A percentile compares a stretch with the other conserved stretches of the same genome.
Conservation (phyloP, 2,329 filamentous ascomycete genomes). For the Colletotrichum eremochloae region DNA sequence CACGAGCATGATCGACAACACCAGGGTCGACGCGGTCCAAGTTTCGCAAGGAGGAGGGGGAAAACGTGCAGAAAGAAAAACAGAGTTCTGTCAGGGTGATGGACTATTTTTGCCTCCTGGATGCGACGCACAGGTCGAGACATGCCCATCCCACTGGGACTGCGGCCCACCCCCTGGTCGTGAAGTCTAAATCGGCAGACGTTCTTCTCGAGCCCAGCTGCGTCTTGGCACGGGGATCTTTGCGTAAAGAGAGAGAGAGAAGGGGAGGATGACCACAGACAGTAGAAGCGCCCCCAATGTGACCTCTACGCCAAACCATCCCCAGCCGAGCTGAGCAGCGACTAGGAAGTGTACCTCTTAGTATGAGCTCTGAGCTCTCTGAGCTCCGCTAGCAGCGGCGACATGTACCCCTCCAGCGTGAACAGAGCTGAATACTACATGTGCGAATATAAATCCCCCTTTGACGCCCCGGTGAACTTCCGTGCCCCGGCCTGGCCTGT, state of each 20-base stretch:
- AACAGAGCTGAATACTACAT: not conserved
- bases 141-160: not conserved
- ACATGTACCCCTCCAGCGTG: not conserved
- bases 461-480: not conserved
- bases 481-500: not conserved
- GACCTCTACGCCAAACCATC: slow-evolving; percentile 1
- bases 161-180: not conserved
- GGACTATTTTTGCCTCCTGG: not conserved
- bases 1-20: not conserved
- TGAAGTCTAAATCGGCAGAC: slow-evolving; percentile 13
- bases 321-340: slow-evolving; percentile 14
- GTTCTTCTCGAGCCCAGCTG: not conserved
- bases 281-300: not conserved
- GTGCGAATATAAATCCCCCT: not conserved
- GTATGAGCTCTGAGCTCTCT: no score
- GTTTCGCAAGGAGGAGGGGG: not conserved
- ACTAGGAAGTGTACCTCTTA: no score
- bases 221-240: not conserved
- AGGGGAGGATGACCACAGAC: not conserved
- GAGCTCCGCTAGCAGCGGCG: not conserved
- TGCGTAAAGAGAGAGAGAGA: no score
- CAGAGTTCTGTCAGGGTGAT: not conserved
- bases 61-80: not conserved
- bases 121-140: not conserved
- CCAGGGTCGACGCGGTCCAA: not conserved